Evolutionary conservation across 139 green algal species (phyloP).

Genomic region (Desmodesmus armatus): DNA sequence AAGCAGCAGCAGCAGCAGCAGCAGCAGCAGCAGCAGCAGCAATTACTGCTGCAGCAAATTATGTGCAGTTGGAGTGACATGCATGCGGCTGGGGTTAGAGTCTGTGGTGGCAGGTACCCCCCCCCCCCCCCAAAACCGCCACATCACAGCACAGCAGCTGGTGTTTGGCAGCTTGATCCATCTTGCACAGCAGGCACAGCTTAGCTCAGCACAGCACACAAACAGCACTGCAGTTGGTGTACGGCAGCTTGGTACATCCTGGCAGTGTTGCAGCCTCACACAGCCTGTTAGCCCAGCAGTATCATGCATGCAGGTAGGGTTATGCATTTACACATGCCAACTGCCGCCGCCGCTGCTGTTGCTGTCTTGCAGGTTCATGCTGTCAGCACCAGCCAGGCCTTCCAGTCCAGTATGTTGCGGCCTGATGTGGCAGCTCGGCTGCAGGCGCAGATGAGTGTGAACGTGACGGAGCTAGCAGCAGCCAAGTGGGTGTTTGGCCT

Average conservation of each 20-base stretch:
- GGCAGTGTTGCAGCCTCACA: too few species aligned
- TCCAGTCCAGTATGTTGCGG: slow-evolving; percentile 26
- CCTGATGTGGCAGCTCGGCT: slow-evolving; percentile 36
- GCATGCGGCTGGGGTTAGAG: neutral
- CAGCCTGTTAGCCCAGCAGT: too few species aligned
- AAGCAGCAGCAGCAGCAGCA: neutral
- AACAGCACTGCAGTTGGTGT: neutral
- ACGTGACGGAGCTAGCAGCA: slow-evolving; percentile 30
- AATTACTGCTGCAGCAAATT: neutral
- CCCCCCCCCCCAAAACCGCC: too few species aligned
- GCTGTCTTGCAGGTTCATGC: slow-evolving; percentile 24
- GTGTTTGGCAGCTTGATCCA: neutral
- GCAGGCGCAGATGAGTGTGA: slow-evolving; percentile 43
- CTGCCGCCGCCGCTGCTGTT: neutral
- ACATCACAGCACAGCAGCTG: too few species aligned
- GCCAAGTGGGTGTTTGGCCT: slow-evolving; percentile 44
- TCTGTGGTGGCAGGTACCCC: too few species aligned
- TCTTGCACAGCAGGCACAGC: neutral
- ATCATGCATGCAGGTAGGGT: slow-evolving; percentile 4
- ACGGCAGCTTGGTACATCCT: neutral
- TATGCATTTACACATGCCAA: too few species aligned
- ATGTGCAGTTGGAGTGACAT: neutral
- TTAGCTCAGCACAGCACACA: neutral
- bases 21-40: neutral
- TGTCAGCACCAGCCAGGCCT: slow-evolving; percentile 16